Conservation (phyloP, 2,329 filamentous ascomycete genomes). For the Fusarium drepaniforme region DNA sequence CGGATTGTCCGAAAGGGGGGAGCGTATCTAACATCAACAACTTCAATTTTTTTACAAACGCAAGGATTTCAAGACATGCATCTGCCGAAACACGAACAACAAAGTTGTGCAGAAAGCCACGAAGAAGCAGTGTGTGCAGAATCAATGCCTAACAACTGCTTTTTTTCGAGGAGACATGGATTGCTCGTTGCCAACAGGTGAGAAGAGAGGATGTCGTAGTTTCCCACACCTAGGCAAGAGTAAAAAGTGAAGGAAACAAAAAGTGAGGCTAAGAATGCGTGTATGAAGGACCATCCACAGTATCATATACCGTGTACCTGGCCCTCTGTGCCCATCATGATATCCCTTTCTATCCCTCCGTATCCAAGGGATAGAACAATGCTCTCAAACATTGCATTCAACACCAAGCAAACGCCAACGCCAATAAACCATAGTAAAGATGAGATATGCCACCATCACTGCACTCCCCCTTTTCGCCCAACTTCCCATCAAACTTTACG, state of each 20-base stretch:
- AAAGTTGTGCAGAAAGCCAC: background rate
- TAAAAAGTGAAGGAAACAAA: background rate
- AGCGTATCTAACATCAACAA: background rate
- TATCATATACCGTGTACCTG: background rate
- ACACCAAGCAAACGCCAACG: conserved; percentile 21
- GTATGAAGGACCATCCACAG: background rate
- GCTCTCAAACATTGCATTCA: background rate
- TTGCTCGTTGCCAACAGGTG: background rate
- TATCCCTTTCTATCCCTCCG: background rate
- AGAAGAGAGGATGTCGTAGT: background rate
- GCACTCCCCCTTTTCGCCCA: conserved; percentile 1
- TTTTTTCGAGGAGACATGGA: background rate
- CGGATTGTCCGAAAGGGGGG: background rate
- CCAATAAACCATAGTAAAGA: conserved; percentile 21
- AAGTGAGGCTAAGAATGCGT: background rate
- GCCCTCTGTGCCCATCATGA: background rate
- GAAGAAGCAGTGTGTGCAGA: background rate
- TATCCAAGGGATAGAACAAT: background rate
- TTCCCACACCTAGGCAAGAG: background rate
- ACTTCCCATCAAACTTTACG: conserved; percentile 57
- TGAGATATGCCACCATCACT: conserved; percentile 2
- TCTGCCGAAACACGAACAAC: background rate
- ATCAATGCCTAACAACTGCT: background rate
- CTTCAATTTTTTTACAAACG: background rate
- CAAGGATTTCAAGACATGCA: background rate